Conservation (phyloP, 2,329 filamentous ascomycete species). For the Hypoxylon sp. region DNA sequence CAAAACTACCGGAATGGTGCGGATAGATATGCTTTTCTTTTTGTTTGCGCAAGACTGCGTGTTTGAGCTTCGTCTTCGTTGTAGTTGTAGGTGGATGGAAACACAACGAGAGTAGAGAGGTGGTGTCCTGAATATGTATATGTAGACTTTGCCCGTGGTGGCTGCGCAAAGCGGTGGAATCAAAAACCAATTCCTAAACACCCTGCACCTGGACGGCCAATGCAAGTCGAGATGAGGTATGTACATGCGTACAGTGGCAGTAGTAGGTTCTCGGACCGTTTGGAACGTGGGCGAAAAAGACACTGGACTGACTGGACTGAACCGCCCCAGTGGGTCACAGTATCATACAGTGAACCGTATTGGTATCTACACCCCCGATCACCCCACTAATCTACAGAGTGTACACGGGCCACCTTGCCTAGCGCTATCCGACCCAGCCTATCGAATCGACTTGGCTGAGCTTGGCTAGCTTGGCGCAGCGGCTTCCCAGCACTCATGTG, state of each 20-base stretch:
- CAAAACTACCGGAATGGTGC: constrained; percentile 10
- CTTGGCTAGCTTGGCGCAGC: constrained; percentile 16
- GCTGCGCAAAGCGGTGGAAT: constrained; percentile 44
- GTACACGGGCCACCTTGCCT: neutral
- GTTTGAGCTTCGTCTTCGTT: constrained; percentile 11
- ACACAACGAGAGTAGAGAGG: constrained; percentile 25
- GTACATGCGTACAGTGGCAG: neutral
- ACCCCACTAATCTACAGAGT: constrained; percentile 16
- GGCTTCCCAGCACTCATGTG: constrained; percentile 24
- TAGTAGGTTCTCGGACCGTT: constrained; percentile 33
- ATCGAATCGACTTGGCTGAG: constrained; percentile 33
- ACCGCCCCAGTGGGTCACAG: constrained; percentile 37
- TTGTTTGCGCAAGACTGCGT: constrained; percentile 9
- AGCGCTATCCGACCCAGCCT: constrained; percentile 29
- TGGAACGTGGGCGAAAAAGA: constrained; percentile 25
- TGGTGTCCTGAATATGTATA: constrained; percentile 42
- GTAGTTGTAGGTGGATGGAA: constrained; percentile 27
- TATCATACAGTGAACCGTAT: constrained; percentile 22
- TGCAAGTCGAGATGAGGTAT: constrained; percentile 16
- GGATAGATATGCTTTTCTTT: constrained; percentile 13
- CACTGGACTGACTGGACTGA: constrained; percentile 2
- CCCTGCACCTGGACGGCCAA: constrained; percentile 14
- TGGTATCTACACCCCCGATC: neutral
- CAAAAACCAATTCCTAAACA: constrained; percentile 14
- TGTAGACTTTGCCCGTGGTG: constrained; percentile 23